Conservation (phyloP, 805 yeast genomes). For the Nakazawaea sp. region DNA sequence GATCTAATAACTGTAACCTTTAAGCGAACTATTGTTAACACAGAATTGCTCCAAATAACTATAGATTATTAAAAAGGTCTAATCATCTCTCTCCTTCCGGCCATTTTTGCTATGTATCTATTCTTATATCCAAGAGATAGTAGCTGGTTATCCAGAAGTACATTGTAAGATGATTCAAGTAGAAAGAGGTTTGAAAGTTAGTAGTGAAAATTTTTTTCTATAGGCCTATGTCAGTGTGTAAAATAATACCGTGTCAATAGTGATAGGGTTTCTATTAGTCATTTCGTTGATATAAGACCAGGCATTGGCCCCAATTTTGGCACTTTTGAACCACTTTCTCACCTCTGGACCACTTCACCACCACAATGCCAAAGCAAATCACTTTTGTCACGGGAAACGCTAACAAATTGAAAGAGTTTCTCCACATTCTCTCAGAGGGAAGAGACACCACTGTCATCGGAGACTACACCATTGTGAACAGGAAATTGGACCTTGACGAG, state of each 20-base stretch:
- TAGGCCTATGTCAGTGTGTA: too few relatives aligned
- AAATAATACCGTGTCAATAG: too few relatives aligned
- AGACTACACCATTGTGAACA: constrained; percentile 46
- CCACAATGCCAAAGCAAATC: constrained; percentile 8
- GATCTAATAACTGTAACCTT: constrained; percentile 10
- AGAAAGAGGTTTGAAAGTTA: too few relatives aligned
- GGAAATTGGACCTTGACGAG: constrained; percentile 78
- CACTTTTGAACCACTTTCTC: too few relatives aligned
- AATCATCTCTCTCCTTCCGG: constrained; percentile 27
- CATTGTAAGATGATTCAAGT: constrained; percentile 9
- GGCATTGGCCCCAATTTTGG: too few relatives aligned
- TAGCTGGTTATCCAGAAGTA: constrained; percentile 36
- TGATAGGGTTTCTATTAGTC: too few relatives aligned
- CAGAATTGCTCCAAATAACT: constrained; percentile 1
- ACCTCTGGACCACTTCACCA: too few relatives aligned
- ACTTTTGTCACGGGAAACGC: constrained; percentile 59
- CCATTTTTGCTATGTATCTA: constrained; percentile 35
- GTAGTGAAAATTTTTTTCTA: too few relatives aligned
- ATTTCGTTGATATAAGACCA: too few relatives aligned
- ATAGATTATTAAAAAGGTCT: constrained; percentile 11
- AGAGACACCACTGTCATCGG: constrained; percentile 32
- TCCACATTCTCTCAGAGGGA: constrained; percentile 54
- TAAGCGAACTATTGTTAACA: constrained; percentile 11
- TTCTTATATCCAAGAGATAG: constrained; percentile 21
- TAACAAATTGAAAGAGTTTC: constrained; percentile 82